Conservation (phyloP, 768 basidiomycete species). For the Nidularia pulvinata region DNA sequence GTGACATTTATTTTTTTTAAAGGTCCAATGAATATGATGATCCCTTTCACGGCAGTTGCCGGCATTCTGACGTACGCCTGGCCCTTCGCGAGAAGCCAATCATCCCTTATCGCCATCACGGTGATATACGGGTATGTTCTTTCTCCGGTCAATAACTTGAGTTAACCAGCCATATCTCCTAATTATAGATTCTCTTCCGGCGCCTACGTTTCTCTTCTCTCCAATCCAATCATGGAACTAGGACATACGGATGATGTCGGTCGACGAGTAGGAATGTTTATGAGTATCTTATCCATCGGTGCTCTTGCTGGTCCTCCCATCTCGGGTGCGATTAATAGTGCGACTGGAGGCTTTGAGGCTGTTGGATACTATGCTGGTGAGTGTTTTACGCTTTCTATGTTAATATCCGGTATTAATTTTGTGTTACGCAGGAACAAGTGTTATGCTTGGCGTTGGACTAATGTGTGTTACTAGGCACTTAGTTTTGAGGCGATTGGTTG, state of each 20-base stretch:
- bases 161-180: conserved; percentile 13
- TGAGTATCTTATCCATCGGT: conserved; percentile 60
- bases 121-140: conserved; percentile 62
- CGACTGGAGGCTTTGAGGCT: conserved; percentile 49
- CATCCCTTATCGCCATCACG: conserved; percentile 48
- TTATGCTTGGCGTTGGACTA: conserved; percentile 20
- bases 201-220: conserved; percentile 54
- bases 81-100: conserved; percentile 56
- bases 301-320: conserved; percentile 73
- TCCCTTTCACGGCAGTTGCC: conserved; percentile 55
- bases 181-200: conserved; percentile 56
- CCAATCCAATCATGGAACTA: conserved; percentile 59
- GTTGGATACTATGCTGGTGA: conserved; percentile 59
- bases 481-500: conserved; percentile 13
- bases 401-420: background rate
- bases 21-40: conserved; percentile 73
- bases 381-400: conserved; percentile 3
- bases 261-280: conserved; percentile 61
- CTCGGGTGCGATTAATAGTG: conserved; percentile 62
- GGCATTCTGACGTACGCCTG: conserved; percentile 66
- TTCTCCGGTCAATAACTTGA: background rate
- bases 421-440: conserved; percentile 12
- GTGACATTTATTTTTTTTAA: background rate
- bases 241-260: conserved; percentile 64
- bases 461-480: conserved; percentile 21